phyloP scores from a whole-genome alignment of 352 stramenopile genomes.

The Globisporangium paroecandrum region DNA sequence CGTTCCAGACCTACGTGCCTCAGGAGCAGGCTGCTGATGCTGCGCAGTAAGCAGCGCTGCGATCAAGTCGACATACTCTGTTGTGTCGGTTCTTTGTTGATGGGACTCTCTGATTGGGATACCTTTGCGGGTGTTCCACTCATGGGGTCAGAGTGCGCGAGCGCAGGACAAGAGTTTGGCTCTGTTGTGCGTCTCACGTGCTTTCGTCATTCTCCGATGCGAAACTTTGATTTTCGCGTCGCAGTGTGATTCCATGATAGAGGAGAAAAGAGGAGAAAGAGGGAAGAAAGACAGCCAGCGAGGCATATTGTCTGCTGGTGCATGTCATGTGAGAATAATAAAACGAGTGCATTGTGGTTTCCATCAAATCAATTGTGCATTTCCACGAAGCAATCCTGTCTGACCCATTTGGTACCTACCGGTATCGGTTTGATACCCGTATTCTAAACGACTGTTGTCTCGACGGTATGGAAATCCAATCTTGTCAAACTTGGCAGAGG shows the following conservation, averaged over 20 bases:
- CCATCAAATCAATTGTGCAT: not conserved
- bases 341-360: not conserved
- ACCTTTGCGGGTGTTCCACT: not conserved
- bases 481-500: not conserved
- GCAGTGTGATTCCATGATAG: constrained; percentile 19
- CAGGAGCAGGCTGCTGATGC: constrained; percentile 1
- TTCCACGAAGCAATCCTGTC: too few species aligned
- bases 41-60: constrained; percentile 7
- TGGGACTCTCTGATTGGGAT: constrained; percentile 20
- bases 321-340: constrained; percentile 2
- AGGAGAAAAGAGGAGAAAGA: constrained; percentile 1
- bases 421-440: not conserved
- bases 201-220: constrained; percentile 22
- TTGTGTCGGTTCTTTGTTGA: constrained; percentile 4
- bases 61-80: not conserved
- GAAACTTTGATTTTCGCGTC: not conserved
- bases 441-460: not conserved
- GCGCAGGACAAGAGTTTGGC: not conserved
- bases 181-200: not conserved
- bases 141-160: constrained; percentile 21
- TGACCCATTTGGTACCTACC: not conserved
- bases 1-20: constrained; percentile 79
- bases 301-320: not conserved
- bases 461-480: not conserved
- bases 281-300: not conserved